These are phyloP conservation scores for Osmozyma mogii DNA, from an alignment of 805 yeast species.

Conservation along the genomic window DNA sequence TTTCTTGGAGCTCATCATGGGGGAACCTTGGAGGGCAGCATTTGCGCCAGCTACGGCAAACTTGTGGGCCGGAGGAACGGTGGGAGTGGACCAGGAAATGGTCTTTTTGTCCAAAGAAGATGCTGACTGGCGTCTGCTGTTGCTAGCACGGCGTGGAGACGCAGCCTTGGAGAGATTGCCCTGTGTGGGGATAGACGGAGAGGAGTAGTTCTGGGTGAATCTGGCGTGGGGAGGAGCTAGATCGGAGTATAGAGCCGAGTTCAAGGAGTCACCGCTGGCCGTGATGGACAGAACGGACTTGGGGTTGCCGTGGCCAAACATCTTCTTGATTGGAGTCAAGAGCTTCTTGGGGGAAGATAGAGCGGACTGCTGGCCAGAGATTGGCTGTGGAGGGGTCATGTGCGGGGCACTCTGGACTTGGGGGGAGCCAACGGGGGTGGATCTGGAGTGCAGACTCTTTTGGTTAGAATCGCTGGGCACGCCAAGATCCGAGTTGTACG, in stretches of 20 bases:
- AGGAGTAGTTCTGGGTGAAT: no score
- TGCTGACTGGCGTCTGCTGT: no score
- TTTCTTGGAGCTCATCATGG: no score
- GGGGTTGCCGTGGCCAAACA: slow-evolving; percentile 18
- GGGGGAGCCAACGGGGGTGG: slow-evolving; percentile 3
- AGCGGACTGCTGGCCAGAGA: slow-evolving; percentile 5
- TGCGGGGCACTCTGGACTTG: slow-evolving; percentile 2
- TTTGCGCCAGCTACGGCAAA: no score
- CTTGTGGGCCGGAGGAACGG: no score
- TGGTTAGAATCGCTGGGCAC: slow-evolving; percentile 4
- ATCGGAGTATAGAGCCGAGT: slow-evolving; percentile 6
- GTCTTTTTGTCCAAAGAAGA: no score
- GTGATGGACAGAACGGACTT: slow-evolving; percentile 4
- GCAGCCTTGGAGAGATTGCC: no score
- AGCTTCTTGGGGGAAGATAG: slow-evolving; percentile 28
- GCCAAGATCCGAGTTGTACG: slow-evolving; percentile 10
- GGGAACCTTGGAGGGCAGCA: no score
- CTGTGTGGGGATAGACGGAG: no score
- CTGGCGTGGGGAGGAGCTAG: slow-evolving; percentile 8
- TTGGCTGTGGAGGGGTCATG: slow-evolving; percentile 8
- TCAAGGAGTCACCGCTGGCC: slow-evolving; percentile 7
- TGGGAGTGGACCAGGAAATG: no score
- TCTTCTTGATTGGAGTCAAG: slow-evolving; percentile 28
- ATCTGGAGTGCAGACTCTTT: not conserved
- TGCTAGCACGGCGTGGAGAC: no score